Percentiles rank a stretch among this genome's conserved stretches.
These are phyloP conservation scores for Pythium folliculosum DNA, from an alignment of 352 stramenopile genomes.

Conservation along the genomic window DNA sequence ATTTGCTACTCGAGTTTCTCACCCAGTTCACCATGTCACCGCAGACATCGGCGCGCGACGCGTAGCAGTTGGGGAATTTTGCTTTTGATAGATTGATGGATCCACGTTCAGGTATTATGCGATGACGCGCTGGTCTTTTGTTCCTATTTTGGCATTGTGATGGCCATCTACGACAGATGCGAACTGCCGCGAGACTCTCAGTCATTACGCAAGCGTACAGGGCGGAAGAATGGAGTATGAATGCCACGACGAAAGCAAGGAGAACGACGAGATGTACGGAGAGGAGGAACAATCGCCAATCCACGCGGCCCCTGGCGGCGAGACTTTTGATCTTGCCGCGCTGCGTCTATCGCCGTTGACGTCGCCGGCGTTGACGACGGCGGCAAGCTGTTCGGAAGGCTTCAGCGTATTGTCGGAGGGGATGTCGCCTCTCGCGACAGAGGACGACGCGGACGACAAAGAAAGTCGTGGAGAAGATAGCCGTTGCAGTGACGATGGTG, in stretches of 20 bases:
- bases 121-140: not conserved
- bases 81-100: conserved; percentile 2
- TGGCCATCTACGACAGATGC: not conserved
- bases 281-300: not conserved
- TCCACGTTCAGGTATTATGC: not conserved
- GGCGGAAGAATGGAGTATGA: no score
- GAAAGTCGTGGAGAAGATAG: not conserved
- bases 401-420: conserved; percentile 3
- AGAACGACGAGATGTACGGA: not conserved
- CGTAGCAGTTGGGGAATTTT: no score
- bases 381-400: not conserved
- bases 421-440: conserved; percentile 3
- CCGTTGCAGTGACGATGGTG: conserved; percentile 2
- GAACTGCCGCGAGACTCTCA: not conserved
- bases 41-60: no score
- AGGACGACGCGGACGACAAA: conserved; percentile 12
- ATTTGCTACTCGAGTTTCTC: conserved; percentile 43
- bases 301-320: not conserved
- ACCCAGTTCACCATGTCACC: conserved; percentile 32
- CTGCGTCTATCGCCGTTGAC: conserved; percentile 15
- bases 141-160: not conserved
- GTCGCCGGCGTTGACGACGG: conserved; percentile 17
- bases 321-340: conserved; percentile 10
- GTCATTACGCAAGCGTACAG: no score
- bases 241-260: not conserved